Evolutionary conservation across 129 eudicot genomes (phyloP), one percentile per base, ranked within the genome.

Genomic region (Sambucus nigra): DNA sequence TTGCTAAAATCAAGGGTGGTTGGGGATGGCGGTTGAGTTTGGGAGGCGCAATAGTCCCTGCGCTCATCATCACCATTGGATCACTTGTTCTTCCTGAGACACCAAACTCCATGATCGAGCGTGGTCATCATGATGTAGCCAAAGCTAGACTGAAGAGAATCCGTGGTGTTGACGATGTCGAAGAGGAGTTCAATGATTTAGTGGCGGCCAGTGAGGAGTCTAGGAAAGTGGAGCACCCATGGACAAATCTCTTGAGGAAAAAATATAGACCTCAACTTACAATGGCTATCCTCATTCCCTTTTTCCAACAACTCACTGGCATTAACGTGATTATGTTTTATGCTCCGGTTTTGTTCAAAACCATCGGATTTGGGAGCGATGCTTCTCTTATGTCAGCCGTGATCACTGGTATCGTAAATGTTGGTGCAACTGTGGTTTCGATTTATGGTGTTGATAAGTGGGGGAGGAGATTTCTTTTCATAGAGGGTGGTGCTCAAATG

Each of bases 21-120:
- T 77, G 86, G 89, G 96, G 96, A 20, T 88, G 96, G 96, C 69
- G 96, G 12, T 53, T 83, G 46, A 88, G 96, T 55, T 53, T 88
- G 22, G 96, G 96, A 33, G 96, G 96, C 6, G 96, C 96, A 0
- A 75, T 88, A 57, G 89, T 88, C 52, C 96, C 96, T 13, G 96
- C 94, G 23, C 56, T 83, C 5, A 83, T 88, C 58, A 88, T 88
- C 32, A 75, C 74, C 0, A 24, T 77, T 20, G 96, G 94, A 13
- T 75, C 96, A 0, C 20, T 80, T 0, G 32, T 83, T 72, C 94
- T 88, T 23, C 87, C 96, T 0, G 94, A 88, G 51, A 88, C 96
- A 13, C 94, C 96, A 0, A 88, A 88, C 89, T 88, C 96, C 5
- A 61, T 83, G 86, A 83, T 88, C 20, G 96, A 88, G 53, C 83